Percentiles rank a stretch among this genome's conserved stretches.
Conservation (phyloP, 768 basidiomycete genomes). For the Harrya chromipes region DNA sequence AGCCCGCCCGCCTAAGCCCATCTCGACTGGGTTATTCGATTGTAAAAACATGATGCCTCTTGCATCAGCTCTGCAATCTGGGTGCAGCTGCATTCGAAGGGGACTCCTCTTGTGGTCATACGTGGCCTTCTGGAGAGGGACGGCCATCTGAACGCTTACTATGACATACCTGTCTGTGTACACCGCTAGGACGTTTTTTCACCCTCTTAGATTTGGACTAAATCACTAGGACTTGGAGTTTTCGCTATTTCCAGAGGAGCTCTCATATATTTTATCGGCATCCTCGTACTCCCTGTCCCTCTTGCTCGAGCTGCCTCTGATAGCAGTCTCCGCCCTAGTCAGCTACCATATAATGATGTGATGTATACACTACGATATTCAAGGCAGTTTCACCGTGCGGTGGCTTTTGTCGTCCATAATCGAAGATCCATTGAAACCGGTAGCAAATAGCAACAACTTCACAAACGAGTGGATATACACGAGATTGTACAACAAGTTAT, state of each 20-base stretch:
- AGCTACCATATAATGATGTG: constrained; percentile 28
- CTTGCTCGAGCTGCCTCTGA: constrained; percentile 6
- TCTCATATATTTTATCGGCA: constrained; percentile 22
- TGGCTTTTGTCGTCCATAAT: constrained; percentile 4
- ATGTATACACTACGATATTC: constrained; percentile 29
- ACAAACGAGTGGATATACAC: constrained; percentile 22
- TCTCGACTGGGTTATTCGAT: constrained; percentile 28
- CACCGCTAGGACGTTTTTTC: constrained; percentile 23
- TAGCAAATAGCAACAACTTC: constrained; percentile 1
- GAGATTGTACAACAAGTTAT: constrained; percentile 11
- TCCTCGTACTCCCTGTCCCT: constrained; percentile 13
- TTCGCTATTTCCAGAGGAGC: constrained; percentile 12
- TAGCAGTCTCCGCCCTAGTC: constrained; percentile 6
- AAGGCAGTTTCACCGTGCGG: constrained; percentile 7
- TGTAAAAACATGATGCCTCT: constrained; percentile 20
- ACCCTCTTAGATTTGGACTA: constrained; percentile 27
- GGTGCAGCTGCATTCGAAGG: background rate
- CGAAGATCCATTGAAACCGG: background rate
- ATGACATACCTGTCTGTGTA: constrained; percentile 18
- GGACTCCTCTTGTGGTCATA: constrained; percentile 2
- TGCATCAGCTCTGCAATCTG: background rate
- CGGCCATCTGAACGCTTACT: constrained; percentile 15
- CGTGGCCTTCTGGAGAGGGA: constrained; percentile 2
- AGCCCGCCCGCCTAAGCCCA: constrained; percentile 41
- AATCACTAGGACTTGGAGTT: constrained; percentile 18